phyloP scores from a whole-genome alignment of 352 stramenopile species.

The Phytophthora podocarpi region DNA sequence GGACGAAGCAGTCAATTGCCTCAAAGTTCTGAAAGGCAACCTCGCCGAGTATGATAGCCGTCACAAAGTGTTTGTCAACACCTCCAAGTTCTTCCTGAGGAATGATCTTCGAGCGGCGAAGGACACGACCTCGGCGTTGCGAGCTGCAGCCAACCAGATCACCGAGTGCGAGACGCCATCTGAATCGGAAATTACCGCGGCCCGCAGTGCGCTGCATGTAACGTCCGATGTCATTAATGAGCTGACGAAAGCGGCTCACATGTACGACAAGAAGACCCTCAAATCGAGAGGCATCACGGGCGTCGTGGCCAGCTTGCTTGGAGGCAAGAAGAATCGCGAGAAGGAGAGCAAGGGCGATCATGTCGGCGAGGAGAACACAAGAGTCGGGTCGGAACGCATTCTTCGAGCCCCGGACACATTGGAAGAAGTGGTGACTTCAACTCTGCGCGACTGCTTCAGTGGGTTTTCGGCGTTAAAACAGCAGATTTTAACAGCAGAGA shows the following conservation, averaged over 20 bases:
- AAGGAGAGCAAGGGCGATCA: not conserved
- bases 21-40: conserved; percentile 28
- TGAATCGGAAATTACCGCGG: conserved; percentile 32
- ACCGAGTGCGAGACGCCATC: conserved; percentile 18
- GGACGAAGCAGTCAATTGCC: conserved; percentile 16
- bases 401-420: conserved; percentile 19
- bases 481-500: conserved; percentile 31
- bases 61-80: conserved; percentile 27
- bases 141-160: conserved; percentile 30
- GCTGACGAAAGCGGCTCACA: conserved; percentile 31
- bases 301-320: conserved; percentile 16
- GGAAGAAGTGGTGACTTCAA: conserved; percentile 29
- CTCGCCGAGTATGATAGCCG: conserved; percentile 34
- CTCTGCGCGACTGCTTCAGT: conserved; percentile 29
- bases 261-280: conserved; percentile 36
- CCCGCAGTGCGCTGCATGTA: conserved; percentile 31
- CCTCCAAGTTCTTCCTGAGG: conserved; percentile 31
- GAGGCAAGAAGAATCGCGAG: conserved; percentile 5
- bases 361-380: not conserved
- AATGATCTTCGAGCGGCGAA: conserved; percentile 38
- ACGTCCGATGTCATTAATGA: conserved; percentile 35
- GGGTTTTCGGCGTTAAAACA: conserved; percentile 30
- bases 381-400: too few relatives aligned
- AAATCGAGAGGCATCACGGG: conserved; percentile 5
- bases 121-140: conserved; percentile 24